Evolutionary conservation across 208 protist genomes (phyloP).

Genomic region (Crithidia brevicula): DNA sequence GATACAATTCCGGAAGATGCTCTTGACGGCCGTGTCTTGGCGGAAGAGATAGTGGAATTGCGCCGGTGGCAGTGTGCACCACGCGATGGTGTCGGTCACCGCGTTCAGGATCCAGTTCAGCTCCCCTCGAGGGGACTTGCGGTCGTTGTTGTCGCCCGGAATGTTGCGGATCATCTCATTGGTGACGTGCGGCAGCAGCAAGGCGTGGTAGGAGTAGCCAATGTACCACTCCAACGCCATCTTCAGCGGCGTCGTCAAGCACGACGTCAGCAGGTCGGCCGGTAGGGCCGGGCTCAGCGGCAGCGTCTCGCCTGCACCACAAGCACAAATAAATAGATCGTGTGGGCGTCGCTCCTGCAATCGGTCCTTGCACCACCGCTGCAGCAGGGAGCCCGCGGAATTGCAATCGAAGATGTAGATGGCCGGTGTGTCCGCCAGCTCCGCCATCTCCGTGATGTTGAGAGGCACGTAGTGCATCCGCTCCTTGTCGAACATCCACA

Average conservation of each 20-base stretch:
- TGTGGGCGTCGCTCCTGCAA: constrained; percentile 81
- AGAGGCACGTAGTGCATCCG: constrained; percentile 99
- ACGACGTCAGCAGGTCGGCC: constrained; percentile 99
- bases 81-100: constrained; percentile 99
- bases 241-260: constrained; percentile 98
- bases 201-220: constrained; percentile 73
- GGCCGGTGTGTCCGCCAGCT: constrained; percentile 92
- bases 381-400: constrained; percentile 87
- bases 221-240: constrained; percentile 97
- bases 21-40: constrained; percentile 95
- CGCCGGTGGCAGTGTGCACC: constrained; percentile 92
- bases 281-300: constrained; percentile 97
- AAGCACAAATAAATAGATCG: constrained; percentile 96
- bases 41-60: constrained; percentile 96
- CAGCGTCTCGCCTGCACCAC: constrained; percentile 92
- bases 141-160: constrained; percentile 73
- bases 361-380: constrained; percentile 77
- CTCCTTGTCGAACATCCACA: constrained; percentile 99
- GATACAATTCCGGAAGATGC: constrained; percentile 98
- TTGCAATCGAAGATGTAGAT: constrained; percentile 99
- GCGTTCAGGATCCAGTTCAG: constrained; percentile 99
- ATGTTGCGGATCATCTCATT: constrained; percentile 87
- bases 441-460: constrained; percentile 95
- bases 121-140: constrained; percentile 95
- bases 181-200: constrained; percentile 87